Conservation (phyloP, 2,329 filamentous ascomycete genomes). For the Beauveria caledonica region DNA sequence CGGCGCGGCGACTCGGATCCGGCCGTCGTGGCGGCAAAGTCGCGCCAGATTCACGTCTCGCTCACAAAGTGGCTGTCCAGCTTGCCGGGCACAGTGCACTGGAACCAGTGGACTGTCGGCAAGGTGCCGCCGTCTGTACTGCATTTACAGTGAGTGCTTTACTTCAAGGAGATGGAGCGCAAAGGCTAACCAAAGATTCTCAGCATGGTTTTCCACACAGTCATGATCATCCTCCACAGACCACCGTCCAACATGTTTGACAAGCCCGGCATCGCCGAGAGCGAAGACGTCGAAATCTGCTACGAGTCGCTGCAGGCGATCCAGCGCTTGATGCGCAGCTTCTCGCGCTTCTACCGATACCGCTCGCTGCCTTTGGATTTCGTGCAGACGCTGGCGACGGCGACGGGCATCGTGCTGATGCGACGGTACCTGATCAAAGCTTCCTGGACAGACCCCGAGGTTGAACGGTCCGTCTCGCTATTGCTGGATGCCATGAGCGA, state of each 20-base stretch:
- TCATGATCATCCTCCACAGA: slow-evolving; percentile 43
- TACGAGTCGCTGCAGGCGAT: slow-evolving; percentile 40
- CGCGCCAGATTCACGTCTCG: slow-evolving; percentile 37
- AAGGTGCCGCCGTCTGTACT: slow-evolving; percentile 37
- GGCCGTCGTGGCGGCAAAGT: slow-evolving; percentile 32
- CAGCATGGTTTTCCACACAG: slow-evolving; percentile 40
- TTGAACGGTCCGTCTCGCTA: slow-evolving; percentile 41
- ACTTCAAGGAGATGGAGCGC: neutral
- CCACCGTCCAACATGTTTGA: slow-evolving; percentile 36
- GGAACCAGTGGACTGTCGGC: slow-evolving; percentile 43
- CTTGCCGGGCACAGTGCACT: slow-evolving; percentile 38
- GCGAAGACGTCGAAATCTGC: slow-evolving; percentile 41
- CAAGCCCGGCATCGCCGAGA: slow-evolving; percentile 29
- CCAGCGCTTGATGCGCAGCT: slow-evolving; percentile 35
- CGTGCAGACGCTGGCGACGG: slow-evolving; percentile 40
- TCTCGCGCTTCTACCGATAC: slow-evolving; percentile 35
- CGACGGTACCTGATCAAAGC: slow-evolving; percentile 32
- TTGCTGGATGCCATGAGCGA: slow-evolving; percentile 41
- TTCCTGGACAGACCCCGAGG: slow-evolving; percentile 34
- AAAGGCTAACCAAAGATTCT: neutral
- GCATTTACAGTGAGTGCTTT: slow-evolving; percentile 32
- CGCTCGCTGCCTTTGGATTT: slow-evolving; percentile 38
- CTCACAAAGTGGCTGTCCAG: slow-evolving; percentile 38
- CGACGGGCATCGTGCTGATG: slow-evolving; percentile 39
- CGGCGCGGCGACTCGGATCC: slow-evolving; percentile 32